Evolutionary conservation across 805 yeast species (phyloP).

Genomic region (Wickerhamiella hasegawae): DNA sequence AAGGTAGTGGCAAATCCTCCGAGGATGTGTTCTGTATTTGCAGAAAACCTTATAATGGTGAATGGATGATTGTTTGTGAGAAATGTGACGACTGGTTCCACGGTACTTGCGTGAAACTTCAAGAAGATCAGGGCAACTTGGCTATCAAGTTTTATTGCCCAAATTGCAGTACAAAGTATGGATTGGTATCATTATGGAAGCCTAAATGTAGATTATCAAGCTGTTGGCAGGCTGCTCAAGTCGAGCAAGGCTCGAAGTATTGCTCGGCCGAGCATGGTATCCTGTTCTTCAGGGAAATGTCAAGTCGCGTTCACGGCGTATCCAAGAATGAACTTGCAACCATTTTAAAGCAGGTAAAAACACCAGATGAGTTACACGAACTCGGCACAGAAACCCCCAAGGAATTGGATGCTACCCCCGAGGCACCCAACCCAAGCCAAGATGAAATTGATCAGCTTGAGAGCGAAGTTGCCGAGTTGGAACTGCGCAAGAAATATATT

Average conservation of each 20-base stretch:
- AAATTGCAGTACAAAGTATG: not conserved
- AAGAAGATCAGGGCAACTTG: not conserved
- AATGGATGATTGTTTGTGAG: conserved; percentile 75
- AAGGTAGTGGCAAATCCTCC: too few species aligned
- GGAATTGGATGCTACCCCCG: not conserved
- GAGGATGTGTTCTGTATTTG: not conserved
- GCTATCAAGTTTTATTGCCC: not conserved
- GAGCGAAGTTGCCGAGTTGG: not conserved
- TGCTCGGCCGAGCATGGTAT: not conserved
- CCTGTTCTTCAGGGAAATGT: not conserved
- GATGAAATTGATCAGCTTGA: not conserved
- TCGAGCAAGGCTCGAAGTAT: not conserved
- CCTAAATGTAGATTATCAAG: conserved; percentile 48
- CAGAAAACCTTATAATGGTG: not conserved
- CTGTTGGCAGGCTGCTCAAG: conserved; percentile 37
- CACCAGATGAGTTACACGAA: not conserved
- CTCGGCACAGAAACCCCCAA: not conserved
- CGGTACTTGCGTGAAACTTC: conserved; percentile 44
- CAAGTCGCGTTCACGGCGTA: not conserved
- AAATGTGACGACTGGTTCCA: conserved; percentile 95
- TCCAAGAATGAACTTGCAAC: not conserved
- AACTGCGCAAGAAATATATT: not conserved
- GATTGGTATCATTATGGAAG: conserved; percentile 33
- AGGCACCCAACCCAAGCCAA: not conserved
- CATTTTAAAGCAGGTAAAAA: not conserved